These are phyloP conservation scores for Sistotremastrum suecicum DNA, from an alignment of 768 basidiomycete genomes.

Conservation along the genomic window DNA sequence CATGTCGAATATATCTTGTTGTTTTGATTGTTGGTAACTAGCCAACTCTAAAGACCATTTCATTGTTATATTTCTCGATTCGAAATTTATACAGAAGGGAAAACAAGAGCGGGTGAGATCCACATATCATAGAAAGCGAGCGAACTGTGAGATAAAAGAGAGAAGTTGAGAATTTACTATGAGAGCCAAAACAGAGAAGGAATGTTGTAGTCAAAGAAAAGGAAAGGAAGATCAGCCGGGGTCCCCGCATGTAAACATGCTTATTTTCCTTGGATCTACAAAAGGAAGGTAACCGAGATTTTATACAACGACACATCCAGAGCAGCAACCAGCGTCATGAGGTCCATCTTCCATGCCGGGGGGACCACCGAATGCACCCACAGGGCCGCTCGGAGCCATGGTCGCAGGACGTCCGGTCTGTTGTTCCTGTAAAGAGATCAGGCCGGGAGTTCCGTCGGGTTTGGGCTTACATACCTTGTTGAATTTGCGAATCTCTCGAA, in stretches of 20 bases:
- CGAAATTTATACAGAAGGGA: too few relatives aligned
- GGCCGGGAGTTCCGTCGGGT: background rate
- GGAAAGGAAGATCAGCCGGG: background rate
- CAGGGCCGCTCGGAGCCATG: slow-evolving; percentile 28
- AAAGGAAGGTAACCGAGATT: background rate
- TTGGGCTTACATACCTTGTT: slow-evolving; percentile 53
- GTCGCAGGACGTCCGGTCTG: slow-evolving; percentile 53
- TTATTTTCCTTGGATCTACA: too few relatives aligned
- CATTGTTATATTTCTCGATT: too few relatives aligned
- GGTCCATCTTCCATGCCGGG: slow-evolving; percentile 34
- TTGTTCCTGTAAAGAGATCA: slow-evolving; percentile 38
- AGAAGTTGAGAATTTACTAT: slow-evolving; percentile 4
- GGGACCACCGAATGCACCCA: slow-evolving; percentile 34
- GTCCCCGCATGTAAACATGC: too few relatives aligned
- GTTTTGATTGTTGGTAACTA: too few relatives aligned
- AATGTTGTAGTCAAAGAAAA: slow-evolving; percentile 5
- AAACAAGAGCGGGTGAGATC: too few relatives aligned
- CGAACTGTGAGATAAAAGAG: slow-evolving; percentile 7
- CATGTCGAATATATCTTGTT: too few relatives aligned
- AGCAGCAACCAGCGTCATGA: slow-evolving; percentile 47
- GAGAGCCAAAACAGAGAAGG: background rate
- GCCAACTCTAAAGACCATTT: too few relatives aligned
- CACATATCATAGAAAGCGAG: background rate
- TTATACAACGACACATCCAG: slow-evolving; percentile 49
- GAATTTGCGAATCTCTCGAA: slow-evolving; percentile 85